Percentiles rank a stretch among this genome's conserved stretches.
Conservation (phyloP, 1,284 basidiomycete genomes). For the Moesziomyces globuligerus region DNA sequence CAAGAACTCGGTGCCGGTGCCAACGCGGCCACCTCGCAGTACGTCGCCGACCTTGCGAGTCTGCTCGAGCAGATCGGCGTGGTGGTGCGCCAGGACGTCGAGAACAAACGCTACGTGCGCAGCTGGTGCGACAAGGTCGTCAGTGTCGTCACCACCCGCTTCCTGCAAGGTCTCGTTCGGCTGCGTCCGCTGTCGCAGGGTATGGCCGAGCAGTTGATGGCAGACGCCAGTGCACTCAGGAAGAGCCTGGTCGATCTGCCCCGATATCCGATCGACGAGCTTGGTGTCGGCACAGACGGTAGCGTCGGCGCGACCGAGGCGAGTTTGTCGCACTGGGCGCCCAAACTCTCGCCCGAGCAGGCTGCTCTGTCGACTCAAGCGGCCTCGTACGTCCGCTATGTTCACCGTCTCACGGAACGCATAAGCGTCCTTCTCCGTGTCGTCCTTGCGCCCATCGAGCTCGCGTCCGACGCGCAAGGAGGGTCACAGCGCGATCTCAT, state of each 20-base stretch:
- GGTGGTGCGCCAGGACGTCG: constrained; percentile 62
- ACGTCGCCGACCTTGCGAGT: constrained; percentile 58
- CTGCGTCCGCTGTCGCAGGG: constrained; percentile 52
- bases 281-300: constrained; percentile 18
- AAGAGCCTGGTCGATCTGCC: constrained; percentile 57
- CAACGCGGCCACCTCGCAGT: constrained; percentile 48
- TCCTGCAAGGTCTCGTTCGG: constrained; percentile 52
- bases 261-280: constrained; percentile 48
- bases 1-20: constrained; percentile 2
- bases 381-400: constrained; percentile 54
- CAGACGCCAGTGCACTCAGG: constrained; percentile 51
- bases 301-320: constrained; percentile 18
- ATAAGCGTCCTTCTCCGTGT: constrained; percentile 54
- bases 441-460: constrained; percentile 39
- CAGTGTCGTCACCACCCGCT: constrained; percentile 38
- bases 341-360: constrained; percentile 28
- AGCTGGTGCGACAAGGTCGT: constrained; percentile 65
- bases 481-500: constrained; percentile 31
- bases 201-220: constrained; percentile 54
- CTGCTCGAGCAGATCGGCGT: constrained; percentile 61
- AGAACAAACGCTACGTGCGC: constrained; percentile 64
- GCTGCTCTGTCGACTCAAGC: constrained; percentile 35
- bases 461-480: not conserved
- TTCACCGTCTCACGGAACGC: constrained; percentile 42
- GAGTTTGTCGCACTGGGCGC: constrained; percentile 36